Evolutionary conservation across 352 stramenopile genomes (phyloP), one percentile per base, ranked within the genome.

Genomic region (Phytopythium kandeliae): DNA sequence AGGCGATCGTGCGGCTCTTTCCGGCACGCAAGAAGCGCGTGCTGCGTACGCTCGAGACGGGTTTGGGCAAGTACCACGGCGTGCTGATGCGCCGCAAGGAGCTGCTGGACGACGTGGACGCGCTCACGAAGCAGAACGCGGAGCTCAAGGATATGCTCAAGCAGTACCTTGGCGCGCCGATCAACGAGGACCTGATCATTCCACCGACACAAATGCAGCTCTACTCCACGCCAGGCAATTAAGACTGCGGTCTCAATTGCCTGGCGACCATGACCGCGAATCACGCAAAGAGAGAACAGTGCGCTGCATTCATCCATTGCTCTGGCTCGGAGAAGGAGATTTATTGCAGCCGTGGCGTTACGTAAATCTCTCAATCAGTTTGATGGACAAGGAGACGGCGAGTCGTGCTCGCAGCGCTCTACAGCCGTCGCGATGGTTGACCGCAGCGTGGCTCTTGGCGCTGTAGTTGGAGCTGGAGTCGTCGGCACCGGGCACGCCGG

Each of bases 61-160:
- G 74, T 4, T 51, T 96, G 38, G 74, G 58, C 15, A 71, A 84
- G 64, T 97, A 97, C 63, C 82, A 95, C 54, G 72, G 80, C 5
- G 68, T 90, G 6, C 65, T 97, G 15, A 55, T 84, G 48, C 72
- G 86, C 15, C 72, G 90, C 38, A 91, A 94, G 47, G 66, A 81
- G 17, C 64, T 84, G 17, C 88, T 97, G 38, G 66, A 92, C 41
- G 74, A 95, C 26, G 81, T 97, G 13, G 73, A 62, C 6, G 57
- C 47, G 26, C 80, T 97, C 36, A 79, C 89, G 46, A 50, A 58
- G 31, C 85, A 97, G 57, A 97, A 97, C 54, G 56, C 61, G 13
- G 75, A 97, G 67, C 83, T 97, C 51, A 97, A 96, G 67, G 73
- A 65, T 24, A 58, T 97, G 22, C 67, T 97, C 30, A 92, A 95